Evolutionary conservation across 192 early-diverging fungal species (phyloP).

Genomic region (Rhizophagus clarus): DNA sequence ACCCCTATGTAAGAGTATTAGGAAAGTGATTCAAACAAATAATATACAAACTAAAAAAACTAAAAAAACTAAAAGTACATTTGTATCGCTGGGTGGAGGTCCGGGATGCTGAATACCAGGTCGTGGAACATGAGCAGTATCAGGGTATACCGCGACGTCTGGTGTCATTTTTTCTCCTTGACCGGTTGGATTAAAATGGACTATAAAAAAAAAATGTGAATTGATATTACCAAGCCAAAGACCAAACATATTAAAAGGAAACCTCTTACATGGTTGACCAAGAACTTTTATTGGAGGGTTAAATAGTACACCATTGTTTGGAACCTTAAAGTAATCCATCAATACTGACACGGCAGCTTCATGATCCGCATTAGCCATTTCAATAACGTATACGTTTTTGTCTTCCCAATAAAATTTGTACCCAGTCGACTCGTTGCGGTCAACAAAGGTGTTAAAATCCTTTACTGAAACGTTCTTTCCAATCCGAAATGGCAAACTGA

Average conservation of each 20-base stretch:
- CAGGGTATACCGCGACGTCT: not conserved
- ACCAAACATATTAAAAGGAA: slow-evolving; percentile 1
- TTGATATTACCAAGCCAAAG: slow-evolving; percentile 23
- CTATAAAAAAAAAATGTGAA: slow-evolving; percentile 15
- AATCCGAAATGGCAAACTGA: slow-evolving; percentile 26
- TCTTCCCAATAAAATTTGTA: slow-evolving; percentile 24
- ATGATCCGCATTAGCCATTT: not conserved
- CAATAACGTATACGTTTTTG: slow-evolving; percentile 20
- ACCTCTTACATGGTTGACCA: not conserved
- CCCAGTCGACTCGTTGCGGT: slow-evolving; percentile 18
- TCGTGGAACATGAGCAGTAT: not conserved
- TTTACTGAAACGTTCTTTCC: slow-evolving; percentile 18
- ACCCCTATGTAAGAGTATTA: not conserved
- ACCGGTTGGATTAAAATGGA: slow-evolving; percentile 9
- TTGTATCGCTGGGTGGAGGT: not conserved
- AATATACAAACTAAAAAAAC: not conserved
- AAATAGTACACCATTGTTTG: slow-evolving; percentile 3
- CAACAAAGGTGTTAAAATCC: slow-evolving; percentile 20
- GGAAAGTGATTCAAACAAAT: slow-evolving; percentile 1
- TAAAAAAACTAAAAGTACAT: not conserved
- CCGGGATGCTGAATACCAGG: slow-evolving; percentile 1
- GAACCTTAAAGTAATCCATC: too few species aligned
- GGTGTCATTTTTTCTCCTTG: slow-evolving; percentile 17
- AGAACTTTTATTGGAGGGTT: not conserved
- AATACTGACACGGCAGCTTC: not conserved